Base-by-base conservation (phyloP, 768 basidiomycete species). In the Naganishia kalamii region DNA sequence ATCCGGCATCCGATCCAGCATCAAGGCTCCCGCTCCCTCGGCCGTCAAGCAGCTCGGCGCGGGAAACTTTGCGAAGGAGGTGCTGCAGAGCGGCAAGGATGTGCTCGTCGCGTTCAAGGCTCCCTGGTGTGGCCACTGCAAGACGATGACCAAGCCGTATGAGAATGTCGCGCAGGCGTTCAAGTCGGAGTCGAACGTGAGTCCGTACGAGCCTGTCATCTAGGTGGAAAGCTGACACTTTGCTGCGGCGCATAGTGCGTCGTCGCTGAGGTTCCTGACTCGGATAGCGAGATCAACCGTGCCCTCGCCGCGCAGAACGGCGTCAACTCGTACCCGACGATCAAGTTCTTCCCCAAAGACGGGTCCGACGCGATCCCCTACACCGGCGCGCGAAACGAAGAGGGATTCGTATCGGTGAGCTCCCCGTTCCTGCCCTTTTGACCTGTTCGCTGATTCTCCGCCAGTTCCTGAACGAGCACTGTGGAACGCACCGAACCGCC, bases 81-180 rank as follows among this genome's bases (percentile, higher is more conserved):
- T 85, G 33, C 57, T 78, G 84, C 85, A 90, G 71, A 73, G 81
- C 25, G 79, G 81, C 25, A 93, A 93, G 80, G 85, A 92, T 71
- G 89, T 90, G 47, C 81, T 97, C 25, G 90, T 94, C 49, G 82
- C 81, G 11, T 81, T 81, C 76, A 81, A 80, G 47, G 80, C 81
- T 32, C 80, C 81, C 43, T 81, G 80, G 84, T 93, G 93, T 70
- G 91, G 92, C 32, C 92, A 98, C 82, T 97, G 94, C 84, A 97
- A 97, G 81, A 83, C 67, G 69, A 77, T 96, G 78, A 93, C 93
- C 78, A 92, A 92, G 21, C 82, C 83, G 33, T 92, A 88, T 73
- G 92, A 93, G 76, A 83, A 88, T 76, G 86, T 92, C 46, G 92
- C 92, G 33, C 78, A 80, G 57, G 85, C 85, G 63, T 97, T 96